These are phyloP conservation scores for Ogataea henricii DNA, from an alignment of 805 yeast species.

Conservation along the genomic window DNA sequence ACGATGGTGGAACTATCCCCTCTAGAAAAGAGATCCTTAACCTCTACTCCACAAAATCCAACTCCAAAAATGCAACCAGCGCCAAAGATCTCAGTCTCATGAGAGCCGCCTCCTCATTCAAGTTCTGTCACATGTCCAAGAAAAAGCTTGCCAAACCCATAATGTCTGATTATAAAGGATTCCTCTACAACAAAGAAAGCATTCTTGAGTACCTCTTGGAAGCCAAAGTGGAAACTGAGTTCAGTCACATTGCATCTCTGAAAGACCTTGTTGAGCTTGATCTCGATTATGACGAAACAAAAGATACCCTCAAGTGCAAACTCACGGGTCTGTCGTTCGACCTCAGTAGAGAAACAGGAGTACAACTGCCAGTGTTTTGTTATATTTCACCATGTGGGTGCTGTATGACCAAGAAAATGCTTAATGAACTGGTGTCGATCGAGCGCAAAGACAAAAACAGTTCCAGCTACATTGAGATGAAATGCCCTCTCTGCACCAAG, in stretches of 20 bases:
- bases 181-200: slow-evolving; percentile 63
- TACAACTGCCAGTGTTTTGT: slow-evolving; percentile 34
- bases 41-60: slow-evolving; percentile 20
- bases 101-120: slow-evolving; percentile 39
- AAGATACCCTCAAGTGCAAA: slow-evolving; percentile 38
- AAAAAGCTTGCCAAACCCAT: slow-evolving; percentile 50
- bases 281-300: slow-evolving; percentile 18
- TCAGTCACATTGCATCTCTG: slow-evolving; percentile 35
- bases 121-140: slow-evolving; percentile 48
- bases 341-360: slow-evolving; percentile 27
- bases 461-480: slow-evolving; percentile 3
- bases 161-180: slow-evolving; percentile 70
- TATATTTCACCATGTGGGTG: slow-evolving; percentile 51
- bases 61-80: slow-evolving; percentile 16
- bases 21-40: slow-evolving; percentile 52
- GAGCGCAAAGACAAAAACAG: slow-evolving; percentile 7
- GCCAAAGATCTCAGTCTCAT: slow-evolving; percentile 22
- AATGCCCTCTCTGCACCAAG: slow-evolving; percentile 46
- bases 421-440: slow-evolving; percentile 25
- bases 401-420: slow-evolving; percentile 37
- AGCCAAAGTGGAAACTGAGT: slow-evolving; percentile 14
- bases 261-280: slow-evolving; percentile 38
- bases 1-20: slow-evolving; percentile 76
- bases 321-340: slow-evolving; percentile 41
- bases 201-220: slow-evolving; percentile 57